Evolutionary conservation across 768 basidiomycete species (phyloP), one percentile per base, ranked within the genome.

Genomic region (Trametes maxima): DNA sequence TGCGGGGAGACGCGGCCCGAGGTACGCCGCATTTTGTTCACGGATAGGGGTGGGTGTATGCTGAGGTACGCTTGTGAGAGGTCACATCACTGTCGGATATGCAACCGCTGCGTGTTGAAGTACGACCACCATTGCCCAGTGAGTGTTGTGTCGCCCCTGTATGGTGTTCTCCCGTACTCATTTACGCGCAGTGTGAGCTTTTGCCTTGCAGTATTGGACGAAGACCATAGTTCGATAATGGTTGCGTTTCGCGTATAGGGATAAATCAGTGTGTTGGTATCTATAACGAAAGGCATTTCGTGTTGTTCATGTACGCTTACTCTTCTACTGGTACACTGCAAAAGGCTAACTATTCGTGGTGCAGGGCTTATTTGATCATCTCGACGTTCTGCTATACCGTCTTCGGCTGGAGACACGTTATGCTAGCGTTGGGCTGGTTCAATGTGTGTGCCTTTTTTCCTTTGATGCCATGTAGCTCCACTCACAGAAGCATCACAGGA

Each of bases 211-310:
- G 12, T 16, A 10, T 19, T 10, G 24, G 21, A 3, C 3, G 13
- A 3, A 0, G 0, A 12, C 22, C 10, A 1, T 14, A 16, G 0
- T n/a, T 21, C 10, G 21, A 33, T 3, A n/a, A 22, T n/a, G n/a
- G n/a, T n/a, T n/a, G n/a, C n/a, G n/a, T n/a, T n/a, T n/a, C n/a
- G n/a, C 8, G 45, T 10, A 16, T 69, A 95, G 93, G 95, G 95
- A 86, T 98, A 51, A 98, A 98, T 73, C 93, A 94, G 84, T 98
- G 96, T 71, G 96, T 99, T 45, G 96, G 96, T 12, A 73, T 98
- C 7, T 81, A 96, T 71, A 99, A 98, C 67, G 95, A 98, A 71
- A 87, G 96, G 0, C 94, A 98, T 75, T 99, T 99, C 68, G 82
- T 96, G 40, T 77, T 98, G 48, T 99, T 98, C 82, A 89, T 98